Percentiles rank a stretch among this genome's conserved stretches.
Evolutionary conservation across 208 protist species (phyloP).

Genomic region (Trypanosomatidae sp.): DNA sequence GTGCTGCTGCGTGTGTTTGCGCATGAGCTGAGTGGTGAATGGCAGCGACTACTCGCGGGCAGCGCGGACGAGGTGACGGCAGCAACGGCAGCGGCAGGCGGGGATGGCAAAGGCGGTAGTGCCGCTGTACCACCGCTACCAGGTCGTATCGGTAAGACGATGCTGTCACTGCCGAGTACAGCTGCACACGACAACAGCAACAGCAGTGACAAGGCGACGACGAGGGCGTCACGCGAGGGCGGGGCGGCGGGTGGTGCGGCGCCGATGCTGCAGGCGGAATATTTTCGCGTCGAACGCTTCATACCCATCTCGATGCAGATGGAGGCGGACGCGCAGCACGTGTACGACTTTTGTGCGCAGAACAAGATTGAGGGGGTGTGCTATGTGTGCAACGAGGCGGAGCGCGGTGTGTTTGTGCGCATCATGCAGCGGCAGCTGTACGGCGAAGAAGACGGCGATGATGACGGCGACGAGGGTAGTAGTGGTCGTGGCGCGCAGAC

Average conservation of each 20-base stretch:
- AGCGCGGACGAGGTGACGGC: not conserved
- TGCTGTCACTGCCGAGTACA: not conserved
- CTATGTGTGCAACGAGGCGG: conserved; percentile 65
- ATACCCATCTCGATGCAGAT: conserved; percentile 84
- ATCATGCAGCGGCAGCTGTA: conserved; percentile 34
- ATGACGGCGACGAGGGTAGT: not conserved
- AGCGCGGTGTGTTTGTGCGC: conserved; percentile 40
- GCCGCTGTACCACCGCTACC: too few relatives aligned
- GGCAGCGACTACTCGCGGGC: conserved; percentile 29
- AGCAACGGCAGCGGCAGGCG: not conserved
- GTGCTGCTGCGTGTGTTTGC: conserved; percentile 71
- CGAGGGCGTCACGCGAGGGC: not conserved
- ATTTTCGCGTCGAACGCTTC: conserved; percentile 77
- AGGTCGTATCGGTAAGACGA: not conserved
- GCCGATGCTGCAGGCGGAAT: conserved; percentile 28
- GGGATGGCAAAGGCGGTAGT: not conserved
- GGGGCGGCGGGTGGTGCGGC: not conserved
- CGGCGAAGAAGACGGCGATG: not conserved
- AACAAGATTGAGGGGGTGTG: conserved; percentile 76
- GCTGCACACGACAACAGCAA: not conserved
- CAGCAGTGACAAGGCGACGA: not conserved
- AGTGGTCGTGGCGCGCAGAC: not conserved
- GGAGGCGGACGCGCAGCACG: conserved; percentile 70
- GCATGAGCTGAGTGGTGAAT: conserved; percentile 45
- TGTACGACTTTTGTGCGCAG: conserved; percentile 50